Evolutionary conservation across 495 filamentous ascomycete species (phyloP).

Genomic region (Xylaria cubensis): DNA sequence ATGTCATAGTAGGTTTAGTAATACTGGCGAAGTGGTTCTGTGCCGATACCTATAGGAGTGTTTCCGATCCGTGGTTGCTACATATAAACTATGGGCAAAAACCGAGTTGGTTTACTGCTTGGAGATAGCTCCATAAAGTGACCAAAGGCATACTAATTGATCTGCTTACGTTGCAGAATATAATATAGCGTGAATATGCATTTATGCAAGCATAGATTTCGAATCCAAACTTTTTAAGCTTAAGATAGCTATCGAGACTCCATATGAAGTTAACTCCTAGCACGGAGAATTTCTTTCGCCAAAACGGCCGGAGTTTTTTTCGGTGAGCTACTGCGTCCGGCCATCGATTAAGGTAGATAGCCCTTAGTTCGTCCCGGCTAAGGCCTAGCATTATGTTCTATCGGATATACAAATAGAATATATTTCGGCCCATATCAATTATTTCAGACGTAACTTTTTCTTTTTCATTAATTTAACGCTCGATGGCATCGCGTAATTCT

Average conservation of each 20-base stretch:
- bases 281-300: neutral
- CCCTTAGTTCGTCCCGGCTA: too few species aligned
- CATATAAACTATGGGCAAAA: conserved; percentile 1
- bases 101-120: neutral
- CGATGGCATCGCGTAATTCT: too few species aligned
- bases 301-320: neutral
- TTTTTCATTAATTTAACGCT: too few species aligned
- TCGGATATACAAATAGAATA: too few species aligned
- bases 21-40: neutral
- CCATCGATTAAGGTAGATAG: neutral
- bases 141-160: neutral
- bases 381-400: too few species aligned
- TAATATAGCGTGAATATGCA: neutral
- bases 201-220: neutral
- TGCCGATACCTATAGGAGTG: neutral
- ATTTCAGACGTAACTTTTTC: too few species aligned
- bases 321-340: neutral
- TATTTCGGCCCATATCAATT: too few species aligned
- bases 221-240: conserved; percentile 2
- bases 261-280: neutral
- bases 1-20: neutral
- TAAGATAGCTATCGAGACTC: too few species aligned
- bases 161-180: neutral
- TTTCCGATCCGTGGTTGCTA: neutral
- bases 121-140: neutral